phyloP scores from a whole-genome alignment of 1,284 basidiomycete species.

The Ceratobasidium theobromae region DNA sequence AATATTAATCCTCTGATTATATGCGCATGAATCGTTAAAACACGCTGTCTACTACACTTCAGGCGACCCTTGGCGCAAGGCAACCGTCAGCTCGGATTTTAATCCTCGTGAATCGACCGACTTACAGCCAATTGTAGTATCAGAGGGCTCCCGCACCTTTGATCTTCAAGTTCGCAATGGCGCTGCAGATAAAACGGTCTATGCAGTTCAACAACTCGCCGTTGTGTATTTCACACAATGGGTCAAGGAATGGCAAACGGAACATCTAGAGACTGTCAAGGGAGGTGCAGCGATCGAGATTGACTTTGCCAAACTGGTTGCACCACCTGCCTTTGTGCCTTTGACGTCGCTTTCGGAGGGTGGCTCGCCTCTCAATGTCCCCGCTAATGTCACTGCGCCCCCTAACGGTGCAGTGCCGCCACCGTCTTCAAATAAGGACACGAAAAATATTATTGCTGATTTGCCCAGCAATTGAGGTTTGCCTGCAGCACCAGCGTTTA shows the following conservation, averaged over 20 bases:
- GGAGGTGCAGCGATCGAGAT: slow-evolving; percentile 19
- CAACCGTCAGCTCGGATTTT: slow-evolving; percentile 34
- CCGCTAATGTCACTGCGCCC: slow-evolving; percentile 19
- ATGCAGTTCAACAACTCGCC: slow-evolving; percentile 32
- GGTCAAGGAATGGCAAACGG: slow-evolving; percentile 33
- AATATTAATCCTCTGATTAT: neutral
- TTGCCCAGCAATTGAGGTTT: too few relatives aligned
- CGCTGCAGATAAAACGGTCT: slow-evolving; percentile 24
- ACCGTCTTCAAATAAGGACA: too few relatives aligned
- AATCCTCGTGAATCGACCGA: slow-evolving; percentile 29
- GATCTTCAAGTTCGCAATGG: slow-evolving; percentile 32
- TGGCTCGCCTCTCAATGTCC: slow-evolving; percentile 14
- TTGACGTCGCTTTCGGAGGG: slow-evolving; percentile 1
- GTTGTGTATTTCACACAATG: slow-evolving; percentile 31
- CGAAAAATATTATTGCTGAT: too few relatives aligned
- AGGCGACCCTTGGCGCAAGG: slow-evolving; percentile 33
- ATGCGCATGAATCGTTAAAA: neutral
- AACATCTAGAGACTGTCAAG: slow-evolving; percentile 24
- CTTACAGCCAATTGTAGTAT: slow-evolving; percentile 33
- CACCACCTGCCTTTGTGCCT: slow-evolving; percentile 24
- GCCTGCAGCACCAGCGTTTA: too few relatives aligned
- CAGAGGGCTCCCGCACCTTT: slow-evolving; percentile 34
- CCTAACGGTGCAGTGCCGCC: too few relatives aligned
- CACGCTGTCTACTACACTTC: neutral
- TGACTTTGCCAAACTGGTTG: slow-evolving; percentile 1